Evolutionary conservation across 2,329 filamentous ascomycete genomes (phyloP).

Genomic region (Chaetomium strumarium): DNA sequence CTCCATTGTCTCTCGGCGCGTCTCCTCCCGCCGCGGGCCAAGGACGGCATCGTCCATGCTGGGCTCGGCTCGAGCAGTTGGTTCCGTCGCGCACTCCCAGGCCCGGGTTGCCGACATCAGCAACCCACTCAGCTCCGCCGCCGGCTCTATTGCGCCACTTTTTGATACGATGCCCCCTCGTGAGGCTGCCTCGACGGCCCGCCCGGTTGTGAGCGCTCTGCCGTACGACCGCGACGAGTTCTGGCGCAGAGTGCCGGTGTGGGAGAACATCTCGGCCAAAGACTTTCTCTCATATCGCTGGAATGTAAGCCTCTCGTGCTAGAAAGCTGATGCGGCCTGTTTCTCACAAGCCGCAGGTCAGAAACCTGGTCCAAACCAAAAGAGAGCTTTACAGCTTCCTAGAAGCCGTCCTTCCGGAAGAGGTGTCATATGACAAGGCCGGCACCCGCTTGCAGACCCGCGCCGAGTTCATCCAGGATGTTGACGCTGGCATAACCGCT

Average conservation of each 20-base stretch:
- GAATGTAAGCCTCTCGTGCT: slow-evolving; percentile 39
- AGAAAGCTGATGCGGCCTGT: background rate
- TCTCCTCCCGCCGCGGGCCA: slow-evolving; percentile 1
- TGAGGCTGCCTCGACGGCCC: background rate
- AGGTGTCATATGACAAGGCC: slow-evolving; percentile 36
- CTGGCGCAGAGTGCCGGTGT: slow-evolving; percentile 46
- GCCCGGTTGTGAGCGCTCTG: background rate
- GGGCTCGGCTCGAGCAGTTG: slow-evolving; percentile 11
- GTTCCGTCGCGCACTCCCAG: slow-evolving; percentile 18
- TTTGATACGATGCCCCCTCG: background rate
- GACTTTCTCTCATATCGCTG: slow-evolving; percentile 50
- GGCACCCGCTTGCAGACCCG: slow-evolving; percentile 37
- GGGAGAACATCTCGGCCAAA: slow-evolving; percentile 41
- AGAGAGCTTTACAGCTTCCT: slow-evolving; percentile 45
- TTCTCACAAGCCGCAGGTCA: slow-evolving; percentile 30
- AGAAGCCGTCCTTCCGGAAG: slow-evolving; percentile 42
- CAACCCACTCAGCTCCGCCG: slow-evolving; percentile 2
- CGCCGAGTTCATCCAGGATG: slow-evolving; percentile 49
- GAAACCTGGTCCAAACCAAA: slow-evolving; percentile 45
- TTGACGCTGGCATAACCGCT: slow-evolving; percentile 44
- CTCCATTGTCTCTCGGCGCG: slow-evolving; percentile 1
- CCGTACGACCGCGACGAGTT: slow-evolving; percentile 33
- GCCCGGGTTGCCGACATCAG: slow-evolving; percentile 19
- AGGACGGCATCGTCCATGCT: background rate
- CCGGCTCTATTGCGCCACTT: background rate